phyloP scores from a whole-genome alignment of 371 early-diverging fungal species.

The Dichotomocladium elegans region DNA sequence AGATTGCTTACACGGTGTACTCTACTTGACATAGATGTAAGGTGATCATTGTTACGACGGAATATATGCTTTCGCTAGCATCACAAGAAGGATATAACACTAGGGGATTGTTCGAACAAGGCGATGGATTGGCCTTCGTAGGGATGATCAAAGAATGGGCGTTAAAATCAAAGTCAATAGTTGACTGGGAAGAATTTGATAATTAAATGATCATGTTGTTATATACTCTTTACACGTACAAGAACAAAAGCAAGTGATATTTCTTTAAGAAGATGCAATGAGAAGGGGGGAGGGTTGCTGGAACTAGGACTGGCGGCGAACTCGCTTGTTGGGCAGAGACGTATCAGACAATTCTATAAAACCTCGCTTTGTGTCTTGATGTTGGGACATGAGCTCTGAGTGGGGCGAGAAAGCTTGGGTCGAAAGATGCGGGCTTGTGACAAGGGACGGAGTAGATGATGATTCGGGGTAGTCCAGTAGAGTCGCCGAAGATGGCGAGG shows the following conservation, averaged over 20 bases:
- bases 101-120: conserved; percentile 12
- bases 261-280: not conserved
- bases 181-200: conserved; percentile 14
- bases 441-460: conserved; percentile 6
- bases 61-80: conserved; percentile 28
- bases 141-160: conserved; percentile 29
- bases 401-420: conserved; percentile 7
- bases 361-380: too few species aligned
- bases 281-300: not conserved
- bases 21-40: conserved; percentile 35
- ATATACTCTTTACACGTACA: not conserved
- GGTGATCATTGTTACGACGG: conserved; percentile 46
- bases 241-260: not conserved
- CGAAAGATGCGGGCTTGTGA: conserved; percentile 7
- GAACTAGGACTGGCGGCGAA: not conserved
- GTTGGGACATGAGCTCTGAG: too few species aligned
- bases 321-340: not conserved
- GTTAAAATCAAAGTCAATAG: conserved; percentile 11
- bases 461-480: not conserved
- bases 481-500: too few species aligned
- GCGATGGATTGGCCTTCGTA: conserved; percentile 34
- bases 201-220: conserved; percentile 4
- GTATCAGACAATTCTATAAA: not conserved
- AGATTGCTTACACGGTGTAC: not conserved
- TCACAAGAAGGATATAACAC: conserved; percentile 10